Base-by-base conservation (phyloP, 208 protist genomes). In the Crithidia brevicula region DNA sequence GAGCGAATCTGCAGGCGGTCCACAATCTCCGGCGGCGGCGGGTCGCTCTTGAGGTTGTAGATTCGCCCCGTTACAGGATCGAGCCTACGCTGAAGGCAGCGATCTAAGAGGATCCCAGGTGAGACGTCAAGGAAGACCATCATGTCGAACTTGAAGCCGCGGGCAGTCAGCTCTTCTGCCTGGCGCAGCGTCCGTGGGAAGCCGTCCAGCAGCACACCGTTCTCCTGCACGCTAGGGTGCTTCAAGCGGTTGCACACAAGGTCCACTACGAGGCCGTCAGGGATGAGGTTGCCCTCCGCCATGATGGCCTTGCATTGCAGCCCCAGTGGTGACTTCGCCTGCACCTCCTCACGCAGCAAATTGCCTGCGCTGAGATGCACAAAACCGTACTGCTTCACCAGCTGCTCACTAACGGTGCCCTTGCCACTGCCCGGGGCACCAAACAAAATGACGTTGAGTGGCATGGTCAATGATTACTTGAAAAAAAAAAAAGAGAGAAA, bases 121-220 rank as follows among this genome's bases (percentile, higher is more conserved):
- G 79, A 65, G 11, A 94, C 89, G 49, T 89, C 63, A 31, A 95
- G 75, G 30, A 89, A 85, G 13, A 95, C 72, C 77, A 95, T 77
- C 36, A 83, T 80, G 67, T 93, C 86, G 31, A 95, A 79, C 27
- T 74, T 45, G 62, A 92, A 86, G 10, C 87, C 86, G 22, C 68
- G 79, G 13, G 63, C 51, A 9, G 60, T 60, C 10, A 95, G 74
- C 60, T 72, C 72, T 65, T 90, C 28, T 2, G 96, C 96, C 74
- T 99, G 97, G 18, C 63, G 51, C n/a, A 94, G 61, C 3, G 91
- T 98, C 20, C 96, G 86, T 33, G 97, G 97, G 68, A 96, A 98
- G 42, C 97, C 97, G 71, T 99, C 97, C 25, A 99, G 79, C 30
- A 99, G 31, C 42, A 91, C 93, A 23, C 89, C 85, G 34, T 69